Percentiles rank a stretch among this genome's conserved stretches.
Conservation (phyloP, 345 rosid genomes). For the Conringia planisiliqua region DNA sequence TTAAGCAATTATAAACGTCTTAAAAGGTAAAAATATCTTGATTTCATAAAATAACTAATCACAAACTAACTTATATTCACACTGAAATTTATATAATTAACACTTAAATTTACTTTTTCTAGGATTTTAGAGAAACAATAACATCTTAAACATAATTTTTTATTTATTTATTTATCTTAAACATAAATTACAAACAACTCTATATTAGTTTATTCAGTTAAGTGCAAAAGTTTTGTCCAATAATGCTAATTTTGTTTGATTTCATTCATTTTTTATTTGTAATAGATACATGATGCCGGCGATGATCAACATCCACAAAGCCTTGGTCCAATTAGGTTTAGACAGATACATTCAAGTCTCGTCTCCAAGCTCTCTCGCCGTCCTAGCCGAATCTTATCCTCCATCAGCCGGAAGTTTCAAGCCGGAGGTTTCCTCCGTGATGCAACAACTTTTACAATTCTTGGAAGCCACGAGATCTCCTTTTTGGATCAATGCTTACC, state of each 20-base stretch:
- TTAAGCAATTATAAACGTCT: background rate
- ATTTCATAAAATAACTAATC: too few relatives aligned
- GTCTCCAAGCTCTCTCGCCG: slow-evolving; percentile 69
- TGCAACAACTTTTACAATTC: slow-evolving; percentile 62
- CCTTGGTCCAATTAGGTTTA: slow-evolving; percentile 68
- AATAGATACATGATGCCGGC: slow-evolving; percentile 63
- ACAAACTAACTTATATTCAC: too few relatives aligned
- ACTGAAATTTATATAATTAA: too few relatives aligned
- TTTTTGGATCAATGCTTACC: slow-evolving; percentile 95
- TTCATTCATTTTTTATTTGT: background rate
- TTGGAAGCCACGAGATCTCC: slow-evolving; percentile 59
- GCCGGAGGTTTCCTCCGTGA: slow-evolving; percentile 44
- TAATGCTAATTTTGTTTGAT: background rate
- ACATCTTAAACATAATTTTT: background rate
- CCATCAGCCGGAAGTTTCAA: slow-evolving; percentile 88
- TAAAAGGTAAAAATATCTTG: too few relatives aligned
- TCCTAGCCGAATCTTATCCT: slow-evolving; percentile 72
- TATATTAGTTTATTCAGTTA: background rate
- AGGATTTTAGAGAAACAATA: too few relatives aligned
- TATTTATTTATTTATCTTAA: too few relatives aligned
- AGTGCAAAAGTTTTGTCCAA: background rate
- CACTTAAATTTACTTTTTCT: too few relatives aligned
- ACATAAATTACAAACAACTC: background rate
- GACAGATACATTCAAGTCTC: slow-evolving; percentile 69
- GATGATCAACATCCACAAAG: slow-evolving; percentile 61